Conservation (phyloP, 805 yeast genomes). For the Saccharomycopsis sp. region DNA sequence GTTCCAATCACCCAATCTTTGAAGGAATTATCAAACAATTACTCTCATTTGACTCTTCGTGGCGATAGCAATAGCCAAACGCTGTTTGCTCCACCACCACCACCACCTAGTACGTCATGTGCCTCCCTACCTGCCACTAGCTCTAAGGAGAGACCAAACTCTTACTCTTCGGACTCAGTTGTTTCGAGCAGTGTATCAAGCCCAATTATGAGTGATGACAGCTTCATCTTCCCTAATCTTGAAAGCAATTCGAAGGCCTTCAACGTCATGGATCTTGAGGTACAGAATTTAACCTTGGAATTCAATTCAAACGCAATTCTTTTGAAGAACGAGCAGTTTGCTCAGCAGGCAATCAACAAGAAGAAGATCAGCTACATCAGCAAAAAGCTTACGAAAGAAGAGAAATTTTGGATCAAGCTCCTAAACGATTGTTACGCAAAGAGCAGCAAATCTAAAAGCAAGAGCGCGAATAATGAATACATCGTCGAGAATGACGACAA, state of each 20-base stretch:
- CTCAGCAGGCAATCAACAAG: conserved; percentile 18
- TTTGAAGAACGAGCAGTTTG: conserved; percentile 13
- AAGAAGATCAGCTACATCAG: conserved; percentile 16
- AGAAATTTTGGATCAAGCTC: conserved; percentile 19
- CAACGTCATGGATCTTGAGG: conserved; percentile 18
- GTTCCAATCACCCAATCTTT: conserved; percentile 21
- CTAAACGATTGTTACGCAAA: conserved; percentile 14
- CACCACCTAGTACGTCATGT: neutral
- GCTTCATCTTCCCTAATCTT: conserved; percentile 15
- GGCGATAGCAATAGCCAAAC: neutral
- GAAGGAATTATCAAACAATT: conserved; percentile 6
- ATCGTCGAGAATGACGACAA: neutral
- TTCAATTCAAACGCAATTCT: conserved; percentile 17
- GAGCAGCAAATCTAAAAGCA: neutral
- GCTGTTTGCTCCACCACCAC: neutral
- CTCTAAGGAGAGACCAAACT: too few species aligned
- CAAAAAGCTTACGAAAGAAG: conserved; percentile 17
- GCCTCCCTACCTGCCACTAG: neutral
- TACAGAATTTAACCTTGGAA: conserved; percentile 19
- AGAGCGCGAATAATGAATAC: neutral
- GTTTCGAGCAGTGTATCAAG: conserved; percentile 7
- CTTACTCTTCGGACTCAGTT: neutral
- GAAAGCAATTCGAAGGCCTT: conserved; percentile 17
- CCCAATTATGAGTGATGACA: conserved; percentile 19
- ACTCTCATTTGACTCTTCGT: neutral